A percentile compares a stretch with the other conserved stretches of the same genome.
Conservation (phyloP, 345 rosid genomes). For the Citrus sp. region DNA sequence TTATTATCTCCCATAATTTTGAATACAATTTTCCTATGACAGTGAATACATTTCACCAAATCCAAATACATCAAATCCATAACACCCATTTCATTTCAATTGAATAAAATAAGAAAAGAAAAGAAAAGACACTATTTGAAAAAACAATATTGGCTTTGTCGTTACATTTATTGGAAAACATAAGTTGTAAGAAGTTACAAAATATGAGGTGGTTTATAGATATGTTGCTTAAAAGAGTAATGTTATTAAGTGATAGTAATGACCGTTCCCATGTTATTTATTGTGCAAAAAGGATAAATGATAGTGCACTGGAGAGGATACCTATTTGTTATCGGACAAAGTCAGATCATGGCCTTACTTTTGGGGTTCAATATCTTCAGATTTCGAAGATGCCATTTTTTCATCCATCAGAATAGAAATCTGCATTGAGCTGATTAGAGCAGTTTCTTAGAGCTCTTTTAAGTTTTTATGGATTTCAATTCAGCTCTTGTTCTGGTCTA, state of each 20-base stretch:
- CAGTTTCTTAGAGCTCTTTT: neutral
- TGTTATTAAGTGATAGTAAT: neutral
- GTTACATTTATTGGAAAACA: neutral
- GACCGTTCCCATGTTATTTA: neutral
- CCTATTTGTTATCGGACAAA: neutral
- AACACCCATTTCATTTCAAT: too few relatives aligned
- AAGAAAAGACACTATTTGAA: neutral
- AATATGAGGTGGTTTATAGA: neutral
- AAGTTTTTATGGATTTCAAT: neutral
- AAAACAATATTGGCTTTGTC: neutral
- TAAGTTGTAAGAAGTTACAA: neutral
- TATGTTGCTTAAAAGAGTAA: neutral
- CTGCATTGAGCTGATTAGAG: neutral
- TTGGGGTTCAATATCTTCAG: neutral
- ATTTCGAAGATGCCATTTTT: neutral
- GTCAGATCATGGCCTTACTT: neutral
- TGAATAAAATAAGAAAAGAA: too few relatives aligned
- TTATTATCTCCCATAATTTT: too few relatives aligned
- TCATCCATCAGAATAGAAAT: neutral
- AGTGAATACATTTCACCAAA: too few relatives aligned
- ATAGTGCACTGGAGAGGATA: neutral
- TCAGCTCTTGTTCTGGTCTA: neutral
- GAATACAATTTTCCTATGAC: too few relatives aligned
- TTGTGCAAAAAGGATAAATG: neutral
- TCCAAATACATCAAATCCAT: too few relatives aligned